Conservation (phyloP, 768 basidiomycete genomes). For the Boletus huronensis region DNA sequence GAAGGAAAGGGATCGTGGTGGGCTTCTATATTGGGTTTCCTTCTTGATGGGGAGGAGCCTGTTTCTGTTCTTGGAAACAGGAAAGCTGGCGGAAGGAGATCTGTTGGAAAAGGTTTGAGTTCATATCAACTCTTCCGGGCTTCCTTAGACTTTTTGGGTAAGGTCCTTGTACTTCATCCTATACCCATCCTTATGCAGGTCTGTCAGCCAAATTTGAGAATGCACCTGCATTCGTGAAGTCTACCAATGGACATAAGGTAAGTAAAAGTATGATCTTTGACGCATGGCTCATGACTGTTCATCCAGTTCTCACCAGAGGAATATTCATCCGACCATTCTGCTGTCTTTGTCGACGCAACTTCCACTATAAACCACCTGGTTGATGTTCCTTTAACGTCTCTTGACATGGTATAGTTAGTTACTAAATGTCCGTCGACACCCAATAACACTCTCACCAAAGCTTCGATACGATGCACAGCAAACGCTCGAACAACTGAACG, state of each 20-base stretch:
- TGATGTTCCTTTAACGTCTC: conserved; percentile 69
- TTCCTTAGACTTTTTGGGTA: conserved; percentile 79
- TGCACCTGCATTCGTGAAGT: conserved; percentile 58
- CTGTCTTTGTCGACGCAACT: conserved; percentile 75
- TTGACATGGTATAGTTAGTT: conserved; percentile 60
- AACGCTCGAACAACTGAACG: conserved; percentile 65
- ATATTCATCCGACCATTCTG: conserved; percentile 46
- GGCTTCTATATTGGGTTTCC: conserved; percentile 55
- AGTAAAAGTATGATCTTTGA: conserved; percentile 11
- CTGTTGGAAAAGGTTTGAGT: conserved; percentile 77
- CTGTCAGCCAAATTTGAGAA: conserved; percentile 59
- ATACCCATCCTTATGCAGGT: conserved; percentile 8
- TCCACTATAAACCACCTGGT: conserved; percentile 76
- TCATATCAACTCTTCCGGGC: conserved; percentile 90
- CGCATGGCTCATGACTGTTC: neutral
- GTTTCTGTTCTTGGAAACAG: conserved; percentile 20
- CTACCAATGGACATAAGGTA: conserved; percentile 52
- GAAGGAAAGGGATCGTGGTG: conserved; percentile 68
- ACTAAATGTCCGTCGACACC: neutral
- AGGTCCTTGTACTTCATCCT: conserved; percentile 19
- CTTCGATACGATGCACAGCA: conserved; percentile 70
- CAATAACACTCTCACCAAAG: conserved; percentile 37
- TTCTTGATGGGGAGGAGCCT: conserved; percentile 67
- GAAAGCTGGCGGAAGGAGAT: conserved; percentile 41
- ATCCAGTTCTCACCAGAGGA: conserved; percentile 56